phyloP scores from a whole-genome alignment of 441 rosid genomes.

The Cnidoscolus chayamansa region DNA sequence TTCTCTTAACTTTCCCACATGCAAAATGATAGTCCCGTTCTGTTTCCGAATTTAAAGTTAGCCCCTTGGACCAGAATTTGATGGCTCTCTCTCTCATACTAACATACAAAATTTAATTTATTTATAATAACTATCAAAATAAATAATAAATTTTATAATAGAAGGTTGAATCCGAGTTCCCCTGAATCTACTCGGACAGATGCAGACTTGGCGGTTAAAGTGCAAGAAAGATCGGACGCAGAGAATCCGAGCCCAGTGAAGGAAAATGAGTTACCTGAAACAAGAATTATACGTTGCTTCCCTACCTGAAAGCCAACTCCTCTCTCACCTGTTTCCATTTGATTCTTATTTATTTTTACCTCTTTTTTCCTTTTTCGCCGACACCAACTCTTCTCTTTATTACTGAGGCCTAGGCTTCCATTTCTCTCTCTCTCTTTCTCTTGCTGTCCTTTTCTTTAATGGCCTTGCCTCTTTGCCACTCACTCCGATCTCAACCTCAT shows the following conservation, averaged over 20 bases:
- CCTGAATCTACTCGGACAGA: too few species aligned
- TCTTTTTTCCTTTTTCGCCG: conserved; percentile 31
- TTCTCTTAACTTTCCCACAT: conserved; percentile 14
- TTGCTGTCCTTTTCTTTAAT: conserved; percentile 35
- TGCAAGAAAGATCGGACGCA: background rate
- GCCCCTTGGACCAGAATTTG: too few species aligned
- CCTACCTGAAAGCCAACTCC: background rate
- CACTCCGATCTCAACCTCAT: conserved; percentile 25
- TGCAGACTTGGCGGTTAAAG: conserved; percentile 16
- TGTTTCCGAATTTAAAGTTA: background rate
- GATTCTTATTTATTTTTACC: background rate
- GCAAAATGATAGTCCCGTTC: conserved; percentile 13
- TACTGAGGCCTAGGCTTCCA: conserved; percentile 44
- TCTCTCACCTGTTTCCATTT: background rate
- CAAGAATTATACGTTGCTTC: background rate
- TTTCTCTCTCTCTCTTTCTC: conserved; percentile 33
- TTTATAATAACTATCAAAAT: too few species aligned
- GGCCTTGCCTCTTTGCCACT: conserved; percentile 35
- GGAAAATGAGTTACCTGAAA: background rate
- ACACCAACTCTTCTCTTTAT: conserved; percentile 40
- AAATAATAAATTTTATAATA: too few species aligned
- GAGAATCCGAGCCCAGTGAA: conserved; percentile 6
- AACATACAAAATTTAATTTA: background rate
- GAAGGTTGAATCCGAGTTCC: too few species aligned
- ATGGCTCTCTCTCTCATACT: too few species aligned